Conservation (phyloP, 2,329 filamentous ascomycete species). For the Arthroderma sp. region DNA sequence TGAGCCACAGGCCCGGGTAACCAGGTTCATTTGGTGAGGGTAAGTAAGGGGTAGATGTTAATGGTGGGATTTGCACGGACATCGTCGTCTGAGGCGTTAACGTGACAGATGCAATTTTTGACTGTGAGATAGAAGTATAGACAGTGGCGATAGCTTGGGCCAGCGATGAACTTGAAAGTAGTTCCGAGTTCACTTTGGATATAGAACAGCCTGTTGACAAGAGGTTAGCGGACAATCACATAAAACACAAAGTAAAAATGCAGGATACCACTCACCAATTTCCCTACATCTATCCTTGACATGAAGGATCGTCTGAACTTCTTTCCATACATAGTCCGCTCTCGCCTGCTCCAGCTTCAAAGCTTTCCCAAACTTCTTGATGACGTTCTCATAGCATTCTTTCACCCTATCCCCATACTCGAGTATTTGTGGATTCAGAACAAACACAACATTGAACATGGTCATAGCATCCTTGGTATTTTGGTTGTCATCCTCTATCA, state of each 20-base stretch:
- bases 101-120: constrained; percentile 73
- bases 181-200: constrained; percentile 28
- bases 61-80: constrained; percentile 49
- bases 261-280: constrained; percentile 19
- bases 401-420: constrained; percentile 60
- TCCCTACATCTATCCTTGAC: constrained; percentile 74
- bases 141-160: constrained; percentile 72
- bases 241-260: background rate
- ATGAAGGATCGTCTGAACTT: constrained; percentile 68
- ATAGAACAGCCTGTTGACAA: constrained; percentile 20
- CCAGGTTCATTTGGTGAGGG: constrained; percentile 55
- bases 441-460: constrained; percentile 97
- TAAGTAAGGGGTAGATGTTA: constrained; percentile 58
- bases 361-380: constrained; percentile 83
- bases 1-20: constrained; percentile 69
- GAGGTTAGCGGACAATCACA: background rate
- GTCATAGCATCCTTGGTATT: constrained; percentile 55
- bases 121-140: constrained; percentile 66
- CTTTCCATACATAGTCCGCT: constrained; percentile 80
- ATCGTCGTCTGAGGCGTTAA: constrained; percentile 52
- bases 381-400: constrained; percentile 77
- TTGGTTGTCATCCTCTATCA: too few relatives aligned
- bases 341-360: constrained; percentile 86
- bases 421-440: constrained; percentile 64
- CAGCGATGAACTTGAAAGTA: constrained; percentile 54